phyloP scores from a whole-genome alignment of 768 basidiomycete genomes.

The Hypsizygus marmoreus region DNA sequence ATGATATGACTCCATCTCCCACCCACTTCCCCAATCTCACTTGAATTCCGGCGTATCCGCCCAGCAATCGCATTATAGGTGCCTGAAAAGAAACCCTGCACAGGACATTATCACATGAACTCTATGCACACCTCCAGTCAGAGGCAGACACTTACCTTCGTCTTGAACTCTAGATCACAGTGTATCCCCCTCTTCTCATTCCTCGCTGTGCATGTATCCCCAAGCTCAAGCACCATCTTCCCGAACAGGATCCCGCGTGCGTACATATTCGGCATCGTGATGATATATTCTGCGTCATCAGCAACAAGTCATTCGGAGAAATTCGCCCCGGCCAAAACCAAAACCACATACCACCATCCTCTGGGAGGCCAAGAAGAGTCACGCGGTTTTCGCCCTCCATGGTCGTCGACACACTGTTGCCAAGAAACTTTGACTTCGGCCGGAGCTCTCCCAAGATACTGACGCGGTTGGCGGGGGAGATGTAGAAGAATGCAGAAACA shows the following conservation, averaged over 20 bases:
- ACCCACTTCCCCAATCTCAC: conserved; percentile 80
- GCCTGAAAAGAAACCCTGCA: conserved; percentile 93
- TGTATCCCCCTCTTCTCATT: conserved; percentile 74
- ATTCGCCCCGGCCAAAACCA: not conserved
- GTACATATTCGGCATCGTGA: conserved; percentile 99
- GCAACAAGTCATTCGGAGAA: conserved; percentile 7
- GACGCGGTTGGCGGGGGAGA: conserved; percentile 87
- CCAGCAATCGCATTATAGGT: conserved; percentile 92
- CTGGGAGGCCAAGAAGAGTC: conserved; percentile 75
- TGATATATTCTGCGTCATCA: conserved; percentile 68
- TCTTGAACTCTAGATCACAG: conserved; percentile 96
- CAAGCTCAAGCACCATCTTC: conserved; percentile 95
- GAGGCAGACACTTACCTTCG: conserved; percentile 63
- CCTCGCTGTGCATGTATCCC: conserved; percentile 83
- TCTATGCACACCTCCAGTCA: not conserved
- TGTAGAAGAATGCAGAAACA: conserved; percentile 93
- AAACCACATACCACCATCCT: conserved; percentile 75
- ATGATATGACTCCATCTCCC: conserved; percentile 92
- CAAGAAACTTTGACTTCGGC: conserved; percentile 95
- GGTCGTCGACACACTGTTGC: conserved; percentile 92
- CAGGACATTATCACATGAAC: not conserved
- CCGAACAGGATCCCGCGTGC: conserved; percentile 85
- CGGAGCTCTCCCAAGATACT: conserved; percentile 89
- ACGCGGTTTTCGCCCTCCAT: conserved; percentile 98
- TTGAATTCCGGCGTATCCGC: conserved; percentile 62